Evolutionary conservation across 192 early-diverging fungal species (phyloP).

Genomic region (Coemansia furcata): DNA sequence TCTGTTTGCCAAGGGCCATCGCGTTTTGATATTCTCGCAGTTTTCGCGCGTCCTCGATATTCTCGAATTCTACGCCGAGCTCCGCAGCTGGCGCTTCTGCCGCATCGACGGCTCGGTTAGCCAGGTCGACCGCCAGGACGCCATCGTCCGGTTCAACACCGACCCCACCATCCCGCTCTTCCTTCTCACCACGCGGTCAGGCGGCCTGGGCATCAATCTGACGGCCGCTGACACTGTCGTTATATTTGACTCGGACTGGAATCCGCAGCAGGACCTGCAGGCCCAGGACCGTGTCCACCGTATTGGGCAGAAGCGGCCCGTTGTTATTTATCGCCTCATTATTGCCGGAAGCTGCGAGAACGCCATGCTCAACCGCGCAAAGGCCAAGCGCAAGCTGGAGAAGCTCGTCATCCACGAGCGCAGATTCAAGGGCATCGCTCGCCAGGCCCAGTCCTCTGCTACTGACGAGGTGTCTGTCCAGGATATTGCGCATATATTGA

Average conservation of each 20-base stretch:
- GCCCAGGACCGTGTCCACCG: slow-evolving; percentile 96
- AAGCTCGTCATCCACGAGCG: slow-evolving; percentile 94
- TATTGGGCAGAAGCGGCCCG: slow-evolving; percentile 91
- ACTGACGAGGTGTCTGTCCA: slow-evolving; percentile 53
- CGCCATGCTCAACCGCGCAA: slow-evolving; percentile 77
- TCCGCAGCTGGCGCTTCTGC: slow-evolving; percentile 78
- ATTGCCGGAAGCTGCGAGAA: slow-evolving; percentile 82
- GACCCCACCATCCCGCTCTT: slow-evolving; percentile 63
- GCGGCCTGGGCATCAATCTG: slow-evolving; percentile 96
- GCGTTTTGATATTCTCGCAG: slow-evolving; percentile 93
- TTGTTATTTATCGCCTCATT: slow-evolving; percentile 87
- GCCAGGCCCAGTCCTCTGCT: not conserved
- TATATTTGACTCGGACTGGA: slow-evolving; percentile 97
- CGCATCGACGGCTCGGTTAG: slow-evolving; percentile 85
- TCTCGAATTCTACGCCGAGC: slow-evolving; percentile 84
- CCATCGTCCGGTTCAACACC: slow-evolving; percentile 55
- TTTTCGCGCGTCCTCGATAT: slow-evolving; percentile 88
- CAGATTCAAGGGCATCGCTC: slow-evolving; percentile 64
- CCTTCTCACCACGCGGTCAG: slow-evolving; percentile 91
- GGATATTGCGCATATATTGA: slow-evolving; percentile 74
- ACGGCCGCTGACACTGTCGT: slow-evolving; percentile 96
- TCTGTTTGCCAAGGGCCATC: slow-evolving; percentile 80
- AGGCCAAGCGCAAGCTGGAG: slow-evolving; percentile 84
- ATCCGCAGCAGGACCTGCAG: slow-evolving; percentile 98
- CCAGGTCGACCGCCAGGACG: slow-evolving; percentile 76